Evolutionary conservation across 176 grass and related monocot species (phyloP).

Genomic region (Tuctoria greenei): DNA sequence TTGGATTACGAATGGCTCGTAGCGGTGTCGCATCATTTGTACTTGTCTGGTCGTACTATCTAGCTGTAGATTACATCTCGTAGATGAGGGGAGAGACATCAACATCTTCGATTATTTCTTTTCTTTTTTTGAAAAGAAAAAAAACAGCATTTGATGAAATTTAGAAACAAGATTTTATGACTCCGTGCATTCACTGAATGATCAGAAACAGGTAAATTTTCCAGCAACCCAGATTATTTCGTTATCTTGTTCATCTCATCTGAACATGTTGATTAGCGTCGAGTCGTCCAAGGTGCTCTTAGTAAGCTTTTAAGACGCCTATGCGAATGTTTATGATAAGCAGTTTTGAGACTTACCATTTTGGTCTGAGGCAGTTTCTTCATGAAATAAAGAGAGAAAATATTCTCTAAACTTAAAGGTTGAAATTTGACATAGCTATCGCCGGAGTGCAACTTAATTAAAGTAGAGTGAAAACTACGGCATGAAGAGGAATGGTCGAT

Average conservation of each 20-base stretch:
- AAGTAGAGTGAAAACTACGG: neutral
- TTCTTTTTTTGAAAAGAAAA: neutral
- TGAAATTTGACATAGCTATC: neutral
- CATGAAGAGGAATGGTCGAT: neutral
- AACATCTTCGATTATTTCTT: neutral
- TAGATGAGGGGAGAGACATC: conserved; percentile 28
- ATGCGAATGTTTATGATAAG: conserved; percentile 16
- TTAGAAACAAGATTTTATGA: neutral
- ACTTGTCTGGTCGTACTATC: conserved; percentile 74
- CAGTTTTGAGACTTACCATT: neutral
- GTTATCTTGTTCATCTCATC: neutral
- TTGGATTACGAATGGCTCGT: conserved; percentile 56
- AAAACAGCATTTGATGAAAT: neutral
- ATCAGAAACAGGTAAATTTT: neutral
- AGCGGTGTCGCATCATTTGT: conserved; percentile 75
- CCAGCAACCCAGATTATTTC: neutral
- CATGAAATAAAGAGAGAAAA: neutral
- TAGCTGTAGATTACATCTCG: conserved; percentile 57
- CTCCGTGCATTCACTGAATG: conserved; percentile 5
- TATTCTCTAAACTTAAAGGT: neutral
- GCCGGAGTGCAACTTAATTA: neutral
- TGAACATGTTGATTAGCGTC: conserved; percentile 9
- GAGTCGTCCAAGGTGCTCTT: neutral
- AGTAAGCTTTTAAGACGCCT: conserved; percentile 17
- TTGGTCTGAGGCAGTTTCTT: neutral